Percentiles rank a stretch among this genome's conserved stretches.
Conservation (phyloP, 352 stramenopile species). For the Aphanomyces cochlioides region DNA sequence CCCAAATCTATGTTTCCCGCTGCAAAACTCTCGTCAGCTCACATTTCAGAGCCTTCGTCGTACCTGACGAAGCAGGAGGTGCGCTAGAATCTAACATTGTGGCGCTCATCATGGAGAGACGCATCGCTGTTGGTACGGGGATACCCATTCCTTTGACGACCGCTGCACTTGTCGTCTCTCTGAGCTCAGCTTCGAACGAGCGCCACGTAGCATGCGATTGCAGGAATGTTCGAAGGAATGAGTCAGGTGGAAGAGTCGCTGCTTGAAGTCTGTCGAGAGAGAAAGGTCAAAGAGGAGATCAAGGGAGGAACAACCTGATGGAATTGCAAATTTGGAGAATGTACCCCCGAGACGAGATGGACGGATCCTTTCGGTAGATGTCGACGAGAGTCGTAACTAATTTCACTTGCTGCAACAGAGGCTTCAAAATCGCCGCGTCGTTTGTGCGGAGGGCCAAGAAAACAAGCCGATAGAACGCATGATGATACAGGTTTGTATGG, state of each 20-base stretch:
- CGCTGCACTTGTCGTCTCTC: slow-evolving; percentile 47
- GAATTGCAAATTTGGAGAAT: slow-evolving; percentile 87
- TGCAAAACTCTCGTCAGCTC: slow-evolving; percentile 47
- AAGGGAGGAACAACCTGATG: slow-evolving; percentile 28
- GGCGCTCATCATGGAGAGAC: slow-evolving; percentile 33
- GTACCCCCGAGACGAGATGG: slow-evolving; percentile 81
- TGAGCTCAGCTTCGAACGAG: slow-evolving; percentile 64
- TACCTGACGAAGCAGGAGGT: slow-evolving; percentile 42
- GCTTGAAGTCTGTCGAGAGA: slow-evolving; percentile 68
- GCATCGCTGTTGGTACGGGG: slow-evolving; percentile 61
- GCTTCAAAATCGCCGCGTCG: slow-evolving; percentile 70
- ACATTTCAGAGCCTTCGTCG: slow-evolving; percentile 41
- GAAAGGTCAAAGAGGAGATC: neutral
- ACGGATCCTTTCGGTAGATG: slow-evolving; percentile 57
- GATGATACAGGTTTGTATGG: slow-evolving; percentile 90
- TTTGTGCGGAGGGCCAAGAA: slow-evolving; percentile 85
- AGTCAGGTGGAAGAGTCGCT: slow-evolving; percentile 79
- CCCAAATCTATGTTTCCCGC: slow-evolving; percentile 67
- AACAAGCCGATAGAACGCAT: slow-evolving; percentile 85
- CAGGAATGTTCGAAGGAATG: slow-evolving; percentile 87
- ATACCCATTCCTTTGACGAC: slow-evolving; percentile 72
- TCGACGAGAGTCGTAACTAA: slow-evolving; percentile 81
- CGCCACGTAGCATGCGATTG: slow-evolving; percentile 84
- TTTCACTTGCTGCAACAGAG: slow-evolving; percentile 86
- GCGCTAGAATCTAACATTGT: neutral